Conservation (phyloP, 2,329 filamentous ascomycete species). For the Sporothrix humicola region DNA sequence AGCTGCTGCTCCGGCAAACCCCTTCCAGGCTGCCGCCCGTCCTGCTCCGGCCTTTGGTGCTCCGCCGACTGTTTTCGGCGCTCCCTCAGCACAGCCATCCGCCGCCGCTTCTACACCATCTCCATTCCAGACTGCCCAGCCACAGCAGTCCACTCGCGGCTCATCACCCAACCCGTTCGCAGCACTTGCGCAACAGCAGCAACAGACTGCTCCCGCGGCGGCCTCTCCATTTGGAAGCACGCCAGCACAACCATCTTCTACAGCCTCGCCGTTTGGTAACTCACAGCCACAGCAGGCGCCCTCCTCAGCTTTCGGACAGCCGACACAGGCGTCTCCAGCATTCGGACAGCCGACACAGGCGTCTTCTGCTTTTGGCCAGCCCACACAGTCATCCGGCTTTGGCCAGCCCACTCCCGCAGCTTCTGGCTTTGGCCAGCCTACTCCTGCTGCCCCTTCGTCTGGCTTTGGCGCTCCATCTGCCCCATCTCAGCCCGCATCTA, state of each 20-base stretch:
- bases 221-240: conserved; percentile 13
- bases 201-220: background rate
- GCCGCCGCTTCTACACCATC: background rate
- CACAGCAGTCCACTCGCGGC: background rate
- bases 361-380: background rate
- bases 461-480: background rate
- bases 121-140: conserved; percentile 2
- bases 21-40: conserved; percentile 30
- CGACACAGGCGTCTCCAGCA: background rate
- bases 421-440: background rate
- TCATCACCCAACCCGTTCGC: conserved; percentile 14
- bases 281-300: background rate
- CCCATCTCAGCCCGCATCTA: background rate
- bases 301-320: background rate
- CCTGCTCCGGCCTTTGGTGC: conserved; percentile 14
- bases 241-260: background rate
- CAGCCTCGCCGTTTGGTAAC: conserved; percentile 16
- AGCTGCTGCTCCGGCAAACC: background rate
- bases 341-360: background rate
- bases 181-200: background rate
- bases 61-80: too few relatives aligned
- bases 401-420: background rate
- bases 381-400: background rate
- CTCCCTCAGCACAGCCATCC: background rate
- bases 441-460: background rate